phyloP scores from a whole-genome alignment of 1,139 yeast species.

The Taphrina populina region DNA sequence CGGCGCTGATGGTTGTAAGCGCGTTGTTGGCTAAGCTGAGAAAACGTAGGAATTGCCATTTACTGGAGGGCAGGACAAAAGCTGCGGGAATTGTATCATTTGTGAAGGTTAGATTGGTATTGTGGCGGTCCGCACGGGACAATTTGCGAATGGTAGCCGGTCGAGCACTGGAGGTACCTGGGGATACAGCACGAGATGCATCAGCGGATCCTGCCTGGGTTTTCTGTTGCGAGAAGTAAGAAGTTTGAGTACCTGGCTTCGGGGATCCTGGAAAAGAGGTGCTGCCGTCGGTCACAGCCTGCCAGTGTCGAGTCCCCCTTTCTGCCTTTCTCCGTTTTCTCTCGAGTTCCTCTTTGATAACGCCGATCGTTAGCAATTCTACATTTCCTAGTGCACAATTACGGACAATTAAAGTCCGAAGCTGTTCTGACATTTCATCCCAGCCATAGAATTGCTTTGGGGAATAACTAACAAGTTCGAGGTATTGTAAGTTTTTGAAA shows the following conservation, averaged over 20 bases:
- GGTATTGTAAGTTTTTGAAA: slow-evolving; percentile 62
- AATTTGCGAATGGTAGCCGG: slow-evolving; percentile 1
- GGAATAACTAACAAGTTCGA: slow-evolving; percentile 60
- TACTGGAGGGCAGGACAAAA: slow-evolving; percentile 46
- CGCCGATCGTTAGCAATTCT: slow-evolving; percentile 51
- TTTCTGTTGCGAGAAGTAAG: not conserved
- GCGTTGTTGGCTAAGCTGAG: slow-evolving; percentile 59
- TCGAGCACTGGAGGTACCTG: not conserved
- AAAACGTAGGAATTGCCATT: slow-evolving; percentile 60
- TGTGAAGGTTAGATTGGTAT: slow-evolving; percentile 5
- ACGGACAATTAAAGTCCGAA: slow-evolving; percentile 57
- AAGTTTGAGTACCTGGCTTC: slow-evolving; percentile 8
- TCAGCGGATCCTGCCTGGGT: not conserved
- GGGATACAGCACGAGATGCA: slow-evolving; percentile 27
- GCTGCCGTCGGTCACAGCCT: slow-evolving; percentile 9
- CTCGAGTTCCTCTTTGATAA: slow-evolving; percentile 55
- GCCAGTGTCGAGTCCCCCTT: slow-evolving; percentile 44
- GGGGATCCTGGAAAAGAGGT: slow-evolving; percentile 4
- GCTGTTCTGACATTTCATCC: slow-evolving; percentile 57
- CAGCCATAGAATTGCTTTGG: slow-evolving; percentile 68
- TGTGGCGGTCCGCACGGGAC: slow-evolving; percentile 12
- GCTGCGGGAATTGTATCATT: slow-evolving; percentile 21
- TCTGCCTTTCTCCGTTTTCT: slow-evolving; percentile 47
- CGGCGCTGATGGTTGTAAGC: slow-evolving; percentile 51
- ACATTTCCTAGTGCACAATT: slow-evolving; percentile 55